Conservation (phyloP, 1,284 basidiomycete genomes). For the Irpex sp. region DNA sequence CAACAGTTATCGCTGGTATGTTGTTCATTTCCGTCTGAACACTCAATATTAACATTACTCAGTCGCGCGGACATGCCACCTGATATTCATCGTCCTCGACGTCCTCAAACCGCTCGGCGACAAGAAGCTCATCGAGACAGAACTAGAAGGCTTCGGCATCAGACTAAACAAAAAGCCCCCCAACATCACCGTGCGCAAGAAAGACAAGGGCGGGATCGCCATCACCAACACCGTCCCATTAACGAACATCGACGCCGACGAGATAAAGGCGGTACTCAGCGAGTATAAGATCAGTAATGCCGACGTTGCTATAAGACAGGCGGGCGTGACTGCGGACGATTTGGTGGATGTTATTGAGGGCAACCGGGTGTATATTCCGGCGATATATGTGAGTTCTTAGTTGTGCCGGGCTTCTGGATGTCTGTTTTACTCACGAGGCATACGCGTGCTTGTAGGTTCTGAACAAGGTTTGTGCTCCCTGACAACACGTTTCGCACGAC, state of each 20-base stretch:
- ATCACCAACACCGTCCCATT: slow-evolving; percentile 96
- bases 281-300: slow-evolving; percentile 91
- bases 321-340: slow-evolving; percentile 93
- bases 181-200: slow-evolving; percentile 83
- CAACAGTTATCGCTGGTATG: slow-evolving; percentile 78
- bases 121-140: slow-evolving; percentile 87
- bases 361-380: slow-evolving; percentile 93
- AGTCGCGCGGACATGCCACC: slow-evolving; percentile 97
- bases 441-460: slow-evolving; percentile 46
- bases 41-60: slow-evolving; percentile 12
- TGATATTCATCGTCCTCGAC: slow-evolving; percentile 98
- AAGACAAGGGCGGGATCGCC: slow-evolving; percentile 92
- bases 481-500: background rate
- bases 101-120: slow-evolving; percentile 96
- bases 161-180: slow-evolving; percentile 95
- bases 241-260: slow-evolving; percentile 94
- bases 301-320: slow-evolving; percentile 93
- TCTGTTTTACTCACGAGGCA: background rate
- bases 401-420: background rate
- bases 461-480: slow-evolving; percentile 55
- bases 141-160: slow-evolving; percentile 97
- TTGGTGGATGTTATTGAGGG: slow-evolving; percentile 97
- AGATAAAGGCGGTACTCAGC: slow-evolving; percentile 93
- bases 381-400: slow-evolving; percentile 69
- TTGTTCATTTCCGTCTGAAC: background rate